Evolutionary conservation across 2,329 filamentous ascomycete genomes (phyloP), one percentile per base, ranked within the genome.

Genomic region (Chaetomium globosum): DNA sequence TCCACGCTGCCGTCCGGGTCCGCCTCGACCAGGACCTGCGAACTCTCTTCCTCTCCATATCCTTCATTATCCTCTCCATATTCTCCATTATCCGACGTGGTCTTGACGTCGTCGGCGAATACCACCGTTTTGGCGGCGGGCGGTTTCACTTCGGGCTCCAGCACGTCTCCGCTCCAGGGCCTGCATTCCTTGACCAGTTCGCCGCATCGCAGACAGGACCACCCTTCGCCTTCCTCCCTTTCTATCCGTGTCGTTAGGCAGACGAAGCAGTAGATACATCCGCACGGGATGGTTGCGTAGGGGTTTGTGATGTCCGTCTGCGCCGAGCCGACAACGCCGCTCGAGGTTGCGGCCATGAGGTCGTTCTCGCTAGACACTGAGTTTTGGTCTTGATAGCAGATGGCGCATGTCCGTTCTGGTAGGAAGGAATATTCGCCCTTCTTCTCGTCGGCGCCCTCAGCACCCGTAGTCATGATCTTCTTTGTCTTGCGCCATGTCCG

Each of bases 241-340:
- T 97, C 94, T 52, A 99, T 83, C 66, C 91, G 87, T 65, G 93
- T 92, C 3, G 93, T 92, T n/a, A 98, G 79, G 74, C 95, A 99
- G 21, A 96, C 92, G 75, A 96, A 99, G 78, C 95, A 99, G 79
- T 98, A 99, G 65, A 97, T 83, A 76, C 93, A 97, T 0, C 90
- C 90, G 73, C 95, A 99, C 0, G 92, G 89, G 2, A 93, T 86
- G 0, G 93, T 87, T 78, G 97, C 92, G 75, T 99, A 99, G 0
- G 95, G 93, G 75, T 98, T 99, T 4, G 94, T 97, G 67, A 98
- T 89, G 73, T 98, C 95, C 0, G 93, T 97, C 69, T 93, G 90
- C 7, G 92, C 91, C 21, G 91, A 96, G 21, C 93, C 94, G 51
- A 96, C 84, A 12, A 97, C 89, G 16, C 93, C 93, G 66, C 88